These are phyloP conservation scores for Amanita inopinata DNA, from an alignment of 768 basidiomycete genomes.

Conservation along the genomic window DNA sequence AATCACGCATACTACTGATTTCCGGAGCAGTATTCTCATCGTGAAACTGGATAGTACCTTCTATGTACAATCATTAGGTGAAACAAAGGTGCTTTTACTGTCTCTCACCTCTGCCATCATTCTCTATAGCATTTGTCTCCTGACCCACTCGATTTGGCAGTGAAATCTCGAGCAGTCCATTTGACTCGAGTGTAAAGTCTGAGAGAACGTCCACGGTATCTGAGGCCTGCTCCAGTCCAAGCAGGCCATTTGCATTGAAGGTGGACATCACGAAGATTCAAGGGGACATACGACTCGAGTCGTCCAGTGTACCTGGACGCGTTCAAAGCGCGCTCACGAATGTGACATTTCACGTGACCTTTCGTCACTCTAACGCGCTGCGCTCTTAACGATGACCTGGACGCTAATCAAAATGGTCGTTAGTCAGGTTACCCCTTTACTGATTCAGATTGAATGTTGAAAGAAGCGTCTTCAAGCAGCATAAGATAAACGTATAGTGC, in stretches of 20 bases:
- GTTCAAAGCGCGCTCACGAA: background rate
- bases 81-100: background rate
- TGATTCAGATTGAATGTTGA: too few relatives aligned
- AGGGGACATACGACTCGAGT: background rate
- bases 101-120: background rate
- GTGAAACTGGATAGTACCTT: too few relatives aligned
- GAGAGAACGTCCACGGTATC: background rate
- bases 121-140: background rate
- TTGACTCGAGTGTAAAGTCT: background rate
- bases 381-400: too few relatives aligned
- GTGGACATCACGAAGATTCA: constrained; percentile 10
- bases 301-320: background rate
- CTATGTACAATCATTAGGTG: background rate
- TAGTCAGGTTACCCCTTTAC: too few relatives aligned
- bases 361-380: constrained; percentile 12
- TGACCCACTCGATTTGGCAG: background rate
- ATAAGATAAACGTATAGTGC: too few relatives aligned
- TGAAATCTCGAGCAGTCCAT: background rate
- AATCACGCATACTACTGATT: too few relatives aligned
- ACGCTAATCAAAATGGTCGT: too few relatives aligned
- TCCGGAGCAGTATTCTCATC: too few relatives aligned
- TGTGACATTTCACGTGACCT: constrained; percentile 5
- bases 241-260: constrained; percentile 21
- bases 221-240: constrained; percentile 12
- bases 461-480: too few relatives aligned